Evolutionary conservation across 1,284 basidiomycete species (phyloP).

Genomic region (Phlebopus sp.): DNA sequence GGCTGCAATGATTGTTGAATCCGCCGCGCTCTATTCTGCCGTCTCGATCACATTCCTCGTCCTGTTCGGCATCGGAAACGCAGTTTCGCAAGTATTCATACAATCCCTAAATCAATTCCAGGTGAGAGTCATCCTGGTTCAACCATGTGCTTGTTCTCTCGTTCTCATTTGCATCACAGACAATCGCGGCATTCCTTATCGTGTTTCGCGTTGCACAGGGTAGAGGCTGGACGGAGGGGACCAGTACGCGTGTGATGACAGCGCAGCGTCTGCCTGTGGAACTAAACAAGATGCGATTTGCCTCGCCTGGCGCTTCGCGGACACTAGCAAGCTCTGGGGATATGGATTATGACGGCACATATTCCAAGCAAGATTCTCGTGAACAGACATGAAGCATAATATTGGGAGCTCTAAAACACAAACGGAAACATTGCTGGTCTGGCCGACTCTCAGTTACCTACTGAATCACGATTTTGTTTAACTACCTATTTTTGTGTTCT

Average conservation of each 20-base stretch:
- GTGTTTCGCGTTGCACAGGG: slow-evolving; percentile 26
- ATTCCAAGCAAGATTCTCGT: no score
- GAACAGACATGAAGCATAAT: no score
- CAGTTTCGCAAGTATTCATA: slow-evolving; percentile 16
- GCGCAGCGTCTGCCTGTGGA: no score
- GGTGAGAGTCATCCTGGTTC: no score
- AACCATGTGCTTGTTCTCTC: not conserved
- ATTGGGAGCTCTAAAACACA: no score
- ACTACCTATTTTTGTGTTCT: no score
- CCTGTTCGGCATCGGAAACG: slow-evolving; percentile 12
- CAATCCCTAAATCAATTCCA: slow-evolving; percentile 19
- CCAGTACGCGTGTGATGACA: no score
- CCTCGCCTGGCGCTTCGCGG: not conserved
- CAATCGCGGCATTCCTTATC: slow-evolving; percentile 21
- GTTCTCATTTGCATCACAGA: slow-evolving; percentile 7
- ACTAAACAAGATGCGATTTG: not conserved
- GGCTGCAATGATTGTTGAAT: slow-evolving; percentile 23
- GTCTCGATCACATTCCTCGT: slow-evolving; percentile 17
- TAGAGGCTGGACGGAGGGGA: slow-evolving; percentile 24
- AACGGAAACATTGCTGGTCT: no score
- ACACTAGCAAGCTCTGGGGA: not conserved
- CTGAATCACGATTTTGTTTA: no score
- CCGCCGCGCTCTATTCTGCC: slow-evolving; percentile 21
- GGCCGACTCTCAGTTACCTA: no score
- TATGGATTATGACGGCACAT: no score